Conservation (phyloP, 257 asterid species). For the Lycium barbarum region DNA sequence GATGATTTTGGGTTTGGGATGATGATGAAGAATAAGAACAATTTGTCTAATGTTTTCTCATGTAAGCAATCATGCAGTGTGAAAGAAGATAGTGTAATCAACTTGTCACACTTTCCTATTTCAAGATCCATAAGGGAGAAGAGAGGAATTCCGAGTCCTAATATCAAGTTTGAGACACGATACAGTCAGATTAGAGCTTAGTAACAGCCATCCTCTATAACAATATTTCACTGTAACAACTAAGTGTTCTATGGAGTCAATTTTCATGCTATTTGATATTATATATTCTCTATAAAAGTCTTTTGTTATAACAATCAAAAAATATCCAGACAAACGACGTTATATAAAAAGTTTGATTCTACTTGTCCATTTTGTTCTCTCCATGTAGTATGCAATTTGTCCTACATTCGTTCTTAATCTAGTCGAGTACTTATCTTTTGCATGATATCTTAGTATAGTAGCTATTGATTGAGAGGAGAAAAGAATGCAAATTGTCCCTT, state of each 20-base stretch:
- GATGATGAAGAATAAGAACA: conserved; percentile 42
- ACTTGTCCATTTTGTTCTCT: background rate
- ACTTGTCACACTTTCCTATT: conserved; percentile 37
- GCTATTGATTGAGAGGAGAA: background rate
- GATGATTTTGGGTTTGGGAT: conserved; percentile 40
- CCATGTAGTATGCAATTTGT: background rate
- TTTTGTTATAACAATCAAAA: too few relatives aligned
- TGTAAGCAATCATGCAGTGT: conserved; percentile 56
- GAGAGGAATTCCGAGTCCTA: conserved; percentile 9
- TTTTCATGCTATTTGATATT: too few relatives aligned
- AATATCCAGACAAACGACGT: fast-evolving
- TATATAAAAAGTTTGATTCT: background rate
- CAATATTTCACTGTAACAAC: background rate
- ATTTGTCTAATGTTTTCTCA: conserved; percentile 47
- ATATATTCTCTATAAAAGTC: too few relatives aligned
- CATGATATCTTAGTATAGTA: background rate
- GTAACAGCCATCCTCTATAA: background rate
- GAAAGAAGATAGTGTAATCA: conserved; percentile 44
- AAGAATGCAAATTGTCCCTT: background rate
- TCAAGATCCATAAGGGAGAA: conserved; percentile 50
- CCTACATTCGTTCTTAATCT: background rate
- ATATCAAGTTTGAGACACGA: background rate
- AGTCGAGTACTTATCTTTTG: background rate
- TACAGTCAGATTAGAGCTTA: background rate
- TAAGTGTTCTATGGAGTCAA: background rate